Conservation (phyloP, 495 filamentous ascomycete genomes). For the Hypoxylon subgilvum region DNA sequence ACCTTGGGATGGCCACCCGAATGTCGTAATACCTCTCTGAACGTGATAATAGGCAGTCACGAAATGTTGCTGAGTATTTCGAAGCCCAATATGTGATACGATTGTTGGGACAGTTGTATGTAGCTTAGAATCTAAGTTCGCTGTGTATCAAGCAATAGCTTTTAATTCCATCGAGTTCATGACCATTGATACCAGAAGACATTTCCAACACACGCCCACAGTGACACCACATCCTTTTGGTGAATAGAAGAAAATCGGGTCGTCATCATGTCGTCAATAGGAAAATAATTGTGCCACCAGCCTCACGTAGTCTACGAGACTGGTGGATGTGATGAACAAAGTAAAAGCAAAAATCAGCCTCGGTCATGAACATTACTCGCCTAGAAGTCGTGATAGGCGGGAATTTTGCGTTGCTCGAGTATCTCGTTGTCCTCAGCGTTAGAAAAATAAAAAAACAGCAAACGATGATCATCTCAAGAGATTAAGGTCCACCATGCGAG, state of each 20-base stretch:
- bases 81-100: constrained; percentile 39
- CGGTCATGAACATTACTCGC: constrained; percentile 44
- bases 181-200: constrained; percentile 49
- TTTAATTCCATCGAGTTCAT: constrained; percentile 48
- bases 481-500: constrained; percentile 45
- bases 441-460: constrained; percentile 25
- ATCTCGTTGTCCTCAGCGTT: constrained; percentile 40
- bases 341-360: constrained; percentile 40
- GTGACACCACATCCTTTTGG: constrained; percentile 45
- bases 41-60: constrained; percentile 24
- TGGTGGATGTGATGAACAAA: constrained; percentile 41
- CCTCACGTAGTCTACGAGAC: constrained; percentile 31
- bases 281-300: constrained; percentile 38
- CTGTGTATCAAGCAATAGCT: constrained; percentile 44
- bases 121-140: constrained; percentile 46
- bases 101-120: constrained; percentile 43
- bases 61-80: constrained; percentile 20
- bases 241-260: constrained; percentile 42
- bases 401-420: constrained; percentile 35
- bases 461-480: constrained; percentile 35
- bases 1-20: too few relatives aligned
- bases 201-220: constrained; percentile 46
- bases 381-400: constrained; percentile 40
- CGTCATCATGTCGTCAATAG: constrained; percentile 47
- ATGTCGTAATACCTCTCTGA: constrained; percentile 10